Percentiles rank a stretch among this genome's conserved stretches.
Evolutionary conservation across 768 basidiomycete genomes (phyloP).

Genomic region (Suillus subalutaceus): DNA sequence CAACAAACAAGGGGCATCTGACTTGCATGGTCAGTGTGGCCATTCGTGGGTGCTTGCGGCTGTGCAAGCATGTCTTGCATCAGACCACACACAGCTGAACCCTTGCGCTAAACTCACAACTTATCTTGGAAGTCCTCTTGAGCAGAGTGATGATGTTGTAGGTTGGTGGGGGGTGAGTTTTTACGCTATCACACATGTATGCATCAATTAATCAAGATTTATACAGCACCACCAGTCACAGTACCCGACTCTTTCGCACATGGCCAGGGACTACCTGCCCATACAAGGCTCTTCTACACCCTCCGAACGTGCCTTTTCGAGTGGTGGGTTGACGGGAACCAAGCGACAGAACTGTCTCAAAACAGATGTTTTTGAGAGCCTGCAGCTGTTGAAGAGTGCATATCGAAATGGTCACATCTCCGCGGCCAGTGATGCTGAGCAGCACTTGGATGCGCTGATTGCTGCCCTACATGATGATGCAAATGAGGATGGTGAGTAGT

Average conservation of each 20-base stretch:
- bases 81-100: no score
- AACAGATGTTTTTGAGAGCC: conserved; percentile 26
- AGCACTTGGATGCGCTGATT: no score
- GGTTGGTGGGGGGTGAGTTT: no score
- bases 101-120: no score
- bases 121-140: no score
- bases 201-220: no score
- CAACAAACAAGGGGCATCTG: no score
- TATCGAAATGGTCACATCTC: conserved; percentile 31
- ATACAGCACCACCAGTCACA: neutral
- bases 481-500: neutral
- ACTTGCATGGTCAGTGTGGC: no score
- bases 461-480: neutral
- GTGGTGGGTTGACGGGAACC: conserved; percentile 29
- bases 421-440: conserved; percentile 19
- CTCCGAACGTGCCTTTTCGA: conserved; percentile 32
- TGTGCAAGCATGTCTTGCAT: no score
- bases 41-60: no score
- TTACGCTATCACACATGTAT: no score
- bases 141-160: no score
- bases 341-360: conserved; percentile 21
- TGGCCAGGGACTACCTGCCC: conserved; percentile 22
- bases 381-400: conserved; percentile 25
- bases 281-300: conserved; percentile 31
- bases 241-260: conserved; percentile 22